Percentiles rank a stretch among this genome's conserved stretches.
phyloP scores from a whole-genome alignment of 768 basidiomycete species.

The Boletus edulis region DNA sequence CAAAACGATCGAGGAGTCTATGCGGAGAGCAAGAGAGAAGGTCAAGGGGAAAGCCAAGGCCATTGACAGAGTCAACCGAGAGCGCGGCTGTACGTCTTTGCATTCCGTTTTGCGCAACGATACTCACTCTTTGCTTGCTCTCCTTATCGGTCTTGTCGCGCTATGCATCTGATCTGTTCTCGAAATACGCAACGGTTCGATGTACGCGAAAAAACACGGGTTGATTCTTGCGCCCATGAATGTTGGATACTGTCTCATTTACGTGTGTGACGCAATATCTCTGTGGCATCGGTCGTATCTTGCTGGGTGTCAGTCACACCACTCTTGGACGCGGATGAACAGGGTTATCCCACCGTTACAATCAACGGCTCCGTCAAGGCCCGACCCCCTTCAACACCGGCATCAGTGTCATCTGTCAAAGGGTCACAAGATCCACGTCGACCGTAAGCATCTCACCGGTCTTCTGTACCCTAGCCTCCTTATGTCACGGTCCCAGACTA shows the following conservation, averaged over 20 bases:
- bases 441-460: conserved; percentile 39
- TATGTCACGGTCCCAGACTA: conserved; percentile 16
- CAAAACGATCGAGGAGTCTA: conserved; percentile 70
- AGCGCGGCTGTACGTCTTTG: conserved; percentile 68
- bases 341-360: conserved; percentile 27
- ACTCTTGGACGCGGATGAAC: conserved; percentile 50
- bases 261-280: conserved; percentile 10
- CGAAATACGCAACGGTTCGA: conserved; percentile 8
- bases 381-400: conserved; percentile 46
- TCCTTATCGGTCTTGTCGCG: conserved; percentile 14
- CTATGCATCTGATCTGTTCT: conserved; percentile 2
- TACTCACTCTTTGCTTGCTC: conserved; percentile 12
- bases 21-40: conserved; percentile 74
- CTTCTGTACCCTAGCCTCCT: conserved; percentile 16
- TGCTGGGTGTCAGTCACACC: conserved; percentile 40
- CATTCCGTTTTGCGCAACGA: conserved; percentile 1
- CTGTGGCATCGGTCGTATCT: conserved; percentile 9
- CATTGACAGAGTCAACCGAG: conserved; percentile 69
- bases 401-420: conserved; percentile 42
- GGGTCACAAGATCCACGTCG: conserved; percentile 64
- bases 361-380: conserved; percentile 41
- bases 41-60: conserved; percentile 70
- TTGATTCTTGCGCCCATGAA: not conserved
- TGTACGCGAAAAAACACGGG: conserved; percentile 6
- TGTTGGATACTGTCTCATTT: not conserved